These are phyloP conservation scores for Camelina neglecta DNA, from an alignment of 345 rosid genomes.

Conservation along the genomic window DNA sequence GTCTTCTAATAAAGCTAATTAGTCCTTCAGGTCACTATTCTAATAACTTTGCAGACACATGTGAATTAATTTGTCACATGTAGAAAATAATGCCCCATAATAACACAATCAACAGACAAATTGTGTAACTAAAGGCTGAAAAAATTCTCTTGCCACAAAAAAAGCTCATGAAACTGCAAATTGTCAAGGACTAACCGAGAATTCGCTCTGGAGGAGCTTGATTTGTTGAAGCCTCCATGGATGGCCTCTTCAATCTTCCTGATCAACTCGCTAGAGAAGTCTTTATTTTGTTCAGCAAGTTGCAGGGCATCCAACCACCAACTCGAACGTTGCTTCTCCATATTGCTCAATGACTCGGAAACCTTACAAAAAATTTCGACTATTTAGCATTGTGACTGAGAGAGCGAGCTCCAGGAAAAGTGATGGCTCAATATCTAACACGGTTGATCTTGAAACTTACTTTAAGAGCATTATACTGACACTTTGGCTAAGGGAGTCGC, in stretches of 20 bases:
- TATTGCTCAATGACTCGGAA: constrained; percentile 51
- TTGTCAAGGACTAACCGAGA: constrained; percentile 53
- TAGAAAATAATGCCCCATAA: constrained; percentile 17
- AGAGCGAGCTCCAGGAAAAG: constrained; percentile 19
- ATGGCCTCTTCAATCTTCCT: constrained; percentile 88
- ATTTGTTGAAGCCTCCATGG: constrained; percentile 61
- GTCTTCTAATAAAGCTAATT: neutral
- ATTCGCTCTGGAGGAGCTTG: constrained; percentile 56
- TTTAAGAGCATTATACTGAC: neutral
- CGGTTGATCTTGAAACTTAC: constrained; percentile 12
- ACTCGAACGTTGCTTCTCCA: constrained; percentile 50
- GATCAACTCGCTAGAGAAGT: constrained; percentile 64
- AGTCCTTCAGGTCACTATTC: constrained; percentile 6
- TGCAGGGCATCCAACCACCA: constrained; percentile 95
- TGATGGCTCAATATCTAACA: neutral
- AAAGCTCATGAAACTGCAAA: constrained; percentile 22
- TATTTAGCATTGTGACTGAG: constrained; percentile 28
- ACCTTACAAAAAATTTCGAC: constrained; percentile 54
- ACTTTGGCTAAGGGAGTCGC: neutral
- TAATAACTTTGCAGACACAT: constrained; percentile 8
- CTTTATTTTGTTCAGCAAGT: constrained; percentile 68
- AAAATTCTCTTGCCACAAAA: neutral
- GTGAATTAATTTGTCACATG: constrained; percentile 4
- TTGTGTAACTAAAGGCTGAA: constrained; percentile 6
- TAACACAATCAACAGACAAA: constrained; percentile 12